Evolutionary conservation across 345 rosid species (phyloP), one percentile per base, ranked within the genome.

Genomic region (Stellera chamaejasme): DNA sequence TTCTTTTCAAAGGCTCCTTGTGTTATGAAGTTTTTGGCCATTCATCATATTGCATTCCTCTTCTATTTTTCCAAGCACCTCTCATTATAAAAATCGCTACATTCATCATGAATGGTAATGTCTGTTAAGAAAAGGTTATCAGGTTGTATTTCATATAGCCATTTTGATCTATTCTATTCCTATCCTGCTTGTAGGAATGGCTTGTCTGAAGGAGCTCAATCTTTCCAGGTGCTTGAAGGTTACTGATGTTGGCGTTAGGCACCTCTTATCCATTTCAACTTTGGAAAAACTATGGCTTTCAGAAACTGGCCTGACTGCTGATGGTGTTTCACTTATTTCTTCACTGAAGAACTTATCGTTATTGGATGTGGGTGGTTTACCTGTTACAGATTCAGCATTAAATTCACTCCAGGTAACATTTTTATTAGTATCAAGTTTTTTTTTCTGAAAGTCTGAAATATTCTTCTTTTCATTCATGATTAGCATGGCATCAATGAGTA

Each of bases 321-420:
- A 77, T 56, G 96, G 96, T 4, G 68, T 89, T 54, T 65, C 72
- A 10, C 75, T 84, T 62, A 81, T 93, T 50, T 74, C 89, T 42
- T 78, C 89, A 10, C 94, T 93, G 41, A 67, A 61, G 63, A 70
- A 77, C 43, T 66, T 93, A 75, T 74, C 76, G 13, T 56, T 71
- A 23, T 56, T 89, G 52, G 96, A 89, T 66, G 75, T 87, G 67
- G 95, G 98, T n/a, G 97, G 94, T 66, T 77, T 93, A 60, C 96
- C 87, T 23, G 97, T 89, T 13, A 78, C 81, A 44, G 94, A 93
- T 75, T 15, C 8, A 27, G 77, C 83, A 25, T 59, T 93, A 75
- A 74, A 27, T 41, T 75, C 83, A 56, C 84, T 93, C 45, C 93
- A 77, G 94, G 98, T 92, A 77, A 41, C 54, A 19, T 41, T 45